phyloP scores from a whole-genome alignment of 225 moss, liverwort and hornwort species.

The Pseudisothecium myosuroides region DNA sequence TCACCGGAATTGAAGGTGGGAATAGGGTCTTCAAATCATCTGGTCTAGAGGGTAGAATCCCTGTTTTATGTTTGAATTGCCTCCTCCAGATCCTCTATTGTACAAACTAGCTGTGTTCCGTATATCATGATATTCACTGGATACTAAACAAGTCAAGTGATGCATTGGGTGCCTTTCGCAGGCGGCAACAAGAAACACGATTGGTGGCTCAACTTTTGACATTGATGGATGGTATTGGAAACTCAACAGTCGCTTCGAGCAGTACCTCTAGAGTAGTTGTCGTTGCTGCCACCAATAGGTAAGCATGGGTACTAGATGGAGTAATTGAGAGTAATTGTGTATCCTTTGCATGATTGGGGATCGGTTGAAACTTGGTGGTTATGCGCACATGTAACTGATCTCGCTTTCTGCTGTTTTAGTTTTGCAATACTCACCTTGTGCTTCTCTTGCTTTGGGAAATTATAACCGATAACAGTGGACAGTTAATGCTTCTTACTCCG shows the following conservation, averaged over 20 bases:
- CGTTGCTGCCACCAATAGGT: conserved; percentile 93
- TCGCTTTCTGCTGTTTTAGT: not conserved
- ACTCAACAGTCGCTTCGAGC: conserved; percentile 20
- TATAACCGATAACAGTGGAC: not conserved
- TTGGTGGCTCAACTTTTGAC: conserved; percentile 84
- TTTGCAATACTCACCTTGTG: not conserved
- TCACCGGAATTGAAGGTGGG: not conserved
- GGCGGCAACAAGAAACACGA: conserved; percentile 45
- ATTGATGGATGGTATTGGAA: conserved; percentile 79
- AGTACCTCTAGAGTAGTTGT: conserved; percentile 65
- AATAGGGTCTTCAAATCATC: not conserved
- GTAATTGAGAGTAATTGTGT: not conserved
- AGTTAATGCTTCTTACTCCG: not conserved
- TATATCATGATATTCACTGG: not conserved
- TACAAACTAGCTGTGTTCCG: not conserved
- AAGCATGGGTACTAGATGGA: not conserved
- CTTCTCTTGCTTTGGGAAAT: not conserved
- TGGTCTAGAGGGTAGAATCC: not conserved
- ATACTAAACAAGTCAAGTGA: not conserved
- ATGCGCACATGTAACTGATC: not conserved
- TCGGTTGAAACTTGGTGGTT: not conserved
- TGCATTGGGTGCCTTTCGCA: conserved; percentile 10
- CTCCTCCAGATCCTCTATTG: not conserved
- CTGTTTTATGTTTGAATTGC: not conserved
- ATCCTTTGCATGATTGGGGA: not conserved